Base-by-base conservation (phyloP, 306 rosid species). In the Vigna unguiculata region DNA sequence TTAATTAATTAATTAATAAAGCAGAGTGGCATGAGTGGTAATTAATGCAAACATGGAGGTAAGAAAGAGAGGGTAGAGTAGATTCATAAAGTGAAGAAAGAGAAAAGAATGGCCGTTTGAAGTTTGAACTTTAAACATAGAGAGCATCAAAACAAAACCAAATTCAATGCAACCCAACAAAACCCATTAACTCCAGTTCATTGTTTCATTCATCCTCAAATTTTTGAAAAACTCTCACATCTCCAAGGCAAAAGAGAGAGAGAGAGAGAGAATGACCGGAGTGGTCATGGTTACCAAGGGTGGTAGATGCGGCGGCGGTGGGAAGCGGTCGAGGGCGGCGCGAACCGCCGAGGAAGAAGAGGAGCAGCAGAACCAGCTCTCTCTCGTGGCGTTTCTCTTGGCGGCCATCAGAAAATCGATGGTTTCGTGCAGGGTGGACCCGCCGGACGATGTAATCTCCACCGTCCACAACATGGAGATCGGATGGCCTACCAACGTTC, bases 401-500 rank as follows among this genome's bases (percentile, higher is more conserved):
- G 84, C 93, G 3, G 97, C 97, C 9, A 73, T 91, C 6, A 91
- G 98, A 74, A 96, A 92, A 77, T 96, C 99, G 0, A 88, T 92
- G 99, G 97, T 92, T 28, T 80, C 96, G 13, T 96, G 97, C 77
- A 86, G 86, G 16, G 93, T 90, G 10, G 91, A 92, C 21, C 74
- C 89, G 3, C 77, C 86, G 6, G 91, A 90, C 14, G 97, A 92
- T 2, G 91, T 87, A 0, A 88, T 90, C 81, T 92, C 96, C 21
- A 32, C 90, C 78, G 92, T 92, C 12, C 86, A 88, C 52, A 85
- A 84, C 36, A 83, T 89, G 87, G 98, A 96, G 76, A 92, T 91
- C 52, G 99, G 97, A 22, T 95, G 97, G 93, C 99, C 99, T 1
- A 95, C 97, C 0, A 83, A 95, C 71, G 97, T 95, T 25, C 88